Percentiles rank a stretch among this genome's conserved stretches.
Evolutionary conservation across 1,284 basidiomycete species (phyloP).

Genomic region (Ustilago bromivora): DNA sequence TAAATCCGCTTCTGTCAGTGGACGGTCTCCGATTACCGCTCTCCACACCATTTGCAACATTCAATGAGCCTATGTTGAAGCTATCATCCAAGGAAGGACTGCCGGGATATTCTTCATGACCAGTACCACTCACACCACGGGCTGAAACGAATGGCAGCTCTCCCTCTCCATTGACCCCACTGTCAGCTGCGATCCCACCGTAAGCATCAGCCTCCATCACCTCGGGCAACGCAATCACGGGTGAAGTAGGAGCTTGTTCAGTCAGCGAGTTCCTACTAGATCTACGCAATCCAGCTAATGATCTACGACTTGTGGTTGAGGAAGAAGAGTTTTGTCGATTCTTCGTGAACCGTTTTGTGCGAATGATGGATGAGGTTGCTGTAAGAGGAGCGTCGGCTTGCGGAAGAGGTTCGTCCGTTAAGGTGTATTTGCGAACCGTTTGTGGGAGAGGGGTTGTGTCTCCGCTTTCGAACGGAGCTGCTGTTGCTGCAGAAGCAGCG

Average conservation of each 20-base stretch:
- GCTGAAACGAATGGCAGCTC: too few species aligned
- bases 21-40: slow-evolving; percentile 13
- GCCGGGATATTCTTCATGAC: neutral
- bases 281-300: slow-evolving; percentile 17
- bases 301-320: slow-evolving; percentile 18
- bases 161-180: too few species aligned
- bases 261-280: slow-evolving; percentile 16
- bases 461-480: neutral
- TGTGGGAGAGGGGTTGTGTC: neutral
- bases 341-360: slow-evolving; percentile 35
- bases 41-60: neutral
- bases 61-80: neutral
- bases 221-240: slow-evolving; percentile 14
- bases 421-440: slow-evolving; percentile 31
- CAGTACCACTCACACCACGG: too few species aligned
- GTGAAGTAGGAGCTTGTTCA: slow-evolving; percentile 16
- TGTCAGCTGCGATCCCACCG: slow-evolving; percentile 4
- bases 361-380: slow-evolving; percentile 15
- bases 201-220: slow-evolving; percentile 18
- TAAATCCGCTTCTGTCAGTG: slow-evolving; percentile 25
- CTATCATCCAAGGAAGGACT: neutral
- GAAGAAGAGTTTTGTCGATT: slow-evolving; percentile 23
- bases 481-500: neutral
- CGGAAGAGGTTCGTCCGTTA: slow-evolving; percentile 28
- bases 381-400: neutral